Evolutionary conservation across 306 rosid genomes (phyloP).

Genomic region (Hippophae gyantsensis): DNA sequence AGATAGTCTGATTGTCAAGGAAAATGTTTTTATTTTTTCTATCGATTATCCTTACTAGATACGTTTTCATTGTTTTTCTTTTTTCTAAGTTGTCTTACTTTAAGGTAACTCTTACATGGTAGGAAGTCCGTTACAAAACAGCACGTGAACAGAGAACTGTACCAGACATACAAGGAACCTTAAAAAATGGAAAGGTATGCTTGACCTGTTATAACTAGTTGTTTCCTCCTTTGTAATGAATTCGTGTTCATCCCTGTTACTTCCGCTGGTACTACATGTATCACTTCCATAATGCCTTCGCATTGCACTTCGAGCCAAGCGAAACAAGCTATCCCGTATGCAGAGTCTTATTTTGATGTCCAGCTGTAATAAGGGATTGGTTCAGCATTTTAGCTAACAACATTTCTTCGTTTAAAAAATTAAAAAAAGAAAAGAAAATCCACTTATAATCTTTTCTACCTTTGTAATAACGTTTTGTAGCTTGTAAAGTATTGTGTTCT

Average conservation of each 20-base stretch:
- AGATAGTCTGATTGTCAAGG: no score
- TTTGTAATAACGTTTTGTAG: conserved; percentile 67
- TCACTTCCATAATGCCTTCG: conserved; percentile 56
- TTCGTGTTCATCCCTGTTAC: conserved; percentile 46
- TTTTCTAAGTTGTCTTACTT: no score
- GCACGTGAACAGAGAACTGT: not conserved
- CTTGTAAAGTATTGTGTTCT: conserved; percentile 51
- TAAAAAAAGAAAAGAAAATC: conserved; percentile 12
- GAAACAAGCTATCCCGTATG: conserved; percentile 81
- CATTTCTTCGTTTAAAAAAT: conserved; percentile 24
- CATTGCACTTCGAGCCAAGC: conserved; percentile 78
- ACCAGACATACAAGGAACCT: not conserved
- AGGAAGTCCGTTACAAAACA: not conserved
- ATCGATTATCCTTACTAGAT: no score
- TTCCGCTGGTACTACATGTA: conserved; percentile 53
- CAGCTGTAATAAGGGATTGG: conserved; percentile 59
- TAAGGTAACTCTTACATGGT: not conserved
- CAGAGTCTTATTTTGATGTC: conserved; percentile 63
- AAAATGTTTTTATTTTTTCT: no score
- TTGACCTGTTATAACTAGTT: conserved; percentile 48
- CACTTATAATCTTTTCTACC: conserved; percentile 39
- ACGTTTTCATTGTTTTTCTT: no score
- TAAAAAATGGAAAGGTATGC: not conserved
- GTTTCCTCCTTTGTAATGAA: conserved; percentile 38
- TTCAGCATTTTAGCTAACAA: conserved; percentile 36